Conservation (phyloP, 2,329 filamentous ascomycete genomes). For the Fusarium sp. region DNA sequence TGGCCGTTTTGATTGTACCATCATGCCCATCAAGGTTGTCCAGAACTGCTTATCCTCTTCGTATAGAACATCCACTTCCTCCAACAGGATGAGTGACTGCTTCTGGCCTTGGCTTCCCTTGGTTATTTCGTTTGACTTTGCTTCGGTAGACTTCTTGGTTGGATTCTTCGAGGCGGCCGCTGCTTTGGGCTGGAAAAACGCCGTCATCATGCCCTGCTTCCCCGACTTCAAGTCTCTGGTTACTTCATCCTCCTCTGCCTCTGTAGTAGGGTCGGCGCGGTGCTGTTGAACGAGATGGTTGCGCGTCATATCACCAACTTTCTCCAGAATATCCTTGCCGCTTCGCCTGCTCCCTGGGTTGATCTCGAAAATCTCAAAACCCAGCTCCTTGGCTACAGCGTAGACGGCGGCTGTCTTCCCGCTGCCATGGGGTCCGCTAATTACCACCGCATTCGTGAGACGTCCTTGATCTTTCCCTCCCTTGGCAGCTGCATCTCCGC, state of each 20-base stretch:
- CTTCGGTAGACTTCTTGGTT: constrained; percentile 45
- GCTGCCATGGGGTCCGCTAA: constrained; percentile 90
- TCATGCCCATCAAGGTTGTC: constrained; percentile 81
- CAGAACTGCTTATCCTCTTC: constrained; percentile 98
- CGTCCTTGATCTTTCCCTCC: constrained; percentile 59
- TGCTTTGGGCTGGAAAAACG: constrained; percentile 78
- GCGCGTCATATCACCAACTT: constrained; percentile 94
- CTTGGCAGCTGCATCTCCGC: constrained; percentile 50
- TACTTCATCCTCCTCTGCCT: constrained; percentile 47
- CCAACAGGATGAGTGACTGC: constrained; percentile 92
- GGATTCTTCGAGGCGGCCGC: constrained; percentile 38
- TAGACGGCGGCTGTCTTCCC: constrained; percentile 95
- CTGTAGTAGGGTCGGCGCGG: constrained; percentile 48
- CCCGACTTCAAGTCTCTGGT: constrained; percentile 71
- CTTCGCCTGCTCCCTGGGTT: constrained; percentile 85
- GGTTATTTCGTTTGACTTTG: constrained; percentile 44
- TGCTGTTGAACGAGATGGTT: constrained; percentile 84
- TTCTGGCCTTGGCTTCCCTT: constrained; percentile 72
- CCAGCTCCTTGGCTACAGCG: constrained; percentile 90
- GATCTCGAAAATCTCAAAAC: constrained; percentile 95
- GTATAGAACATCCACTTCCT: constrained; percentile 94
- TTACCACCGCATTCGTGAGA: constrained; percentile 80
- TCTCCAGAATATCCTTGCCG: constrained; percentile 90
- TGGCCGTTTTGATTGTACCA: constrained; percentile 86
- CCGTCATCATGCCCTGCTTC: constrained; percentile 82